phyloP scores from a whole-genome alignment of 2,329 filamentous ascomycete genomes.

The Diaporthe ilicicola region DNA sequence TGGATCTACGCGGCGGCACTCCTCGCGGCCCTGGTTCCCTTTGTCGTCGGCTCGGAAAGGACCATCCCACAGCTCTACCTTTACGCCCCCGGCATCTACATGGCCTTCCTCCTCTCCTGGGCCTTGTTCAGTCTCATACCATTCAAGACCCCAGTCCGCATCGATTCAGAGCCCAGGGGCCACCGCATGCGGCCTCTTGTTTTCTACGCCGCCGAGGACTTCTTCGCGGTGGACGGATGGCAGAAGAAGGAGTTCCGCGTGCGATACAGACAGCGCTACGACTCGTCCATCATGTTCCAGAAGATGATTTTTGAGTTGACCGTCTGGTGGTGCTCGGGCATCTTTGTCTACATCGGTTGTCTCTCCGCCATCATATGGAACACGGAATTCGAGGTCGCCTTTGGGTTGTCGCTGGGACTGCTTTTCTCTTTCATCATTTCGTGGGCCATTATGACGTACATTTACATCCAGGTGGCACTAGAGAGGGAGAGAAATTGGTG shows the following conservation, averaged over 20 bases:
- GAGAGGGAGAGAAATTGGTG: slow-evolving; percentile 30
- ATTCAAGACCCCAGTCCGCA: slow-evolving; percentile 27
- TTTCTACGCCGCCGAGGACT: slow-evolving; percentile 33
- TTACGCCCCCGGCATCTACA: slow-evolving; percentile 30
- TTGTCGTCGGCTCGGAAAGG: slow-evolving; percentile 26
- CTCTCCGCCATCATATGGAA: slow-evolving; percentile 33
- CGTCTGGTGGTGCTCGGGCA: slow-evolving; percentile 32
- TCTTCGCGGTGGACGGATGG: slow-evolving; percentile 31
- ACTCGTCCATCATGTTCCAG: slow-evolving; percentile 28
- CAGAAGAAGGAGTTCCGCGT: slow-evolving; percentile 31
- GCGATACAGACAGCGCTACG: slow-evolving; percentile 31
- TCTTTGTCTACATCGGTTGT: slow-evolving; percentile 31
- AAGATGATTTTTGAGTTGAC: slow-evolving; percentile 33
- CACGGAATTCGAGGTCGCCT: slow-evolving; percentile 29
- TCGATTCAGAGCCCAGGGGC: slow-evolving; percentile 27
- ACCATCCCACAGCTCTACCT: slow-evolving; percentile 29
- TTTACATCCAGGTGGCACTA: slow-evolving; percentile 29
- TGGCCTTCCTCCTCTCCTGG: slow-evolving; percentile 29
- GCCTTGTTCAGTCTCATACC: slow-evolving; percentile 24
- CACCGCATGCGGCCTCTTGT: slow-evolving; percentile 29
- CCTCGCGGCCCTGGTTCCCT: slow-evolving; percentile 28
- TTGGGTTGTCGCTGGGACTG: slow-evolving; percentile 30
- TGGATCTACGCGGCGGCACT: slow-evolving; percentile 30
- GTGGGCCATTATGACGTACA: slow-evolving; percentile 27
- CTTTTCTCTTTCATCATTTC: slow-evolving; percentile 30